Evolutionary conservation across 2,329 filamentous ascomycete species (phyloP), one percentile per base, ranked within the genome.

Genomic region (Aureobasidium leucospermi): DNA sequence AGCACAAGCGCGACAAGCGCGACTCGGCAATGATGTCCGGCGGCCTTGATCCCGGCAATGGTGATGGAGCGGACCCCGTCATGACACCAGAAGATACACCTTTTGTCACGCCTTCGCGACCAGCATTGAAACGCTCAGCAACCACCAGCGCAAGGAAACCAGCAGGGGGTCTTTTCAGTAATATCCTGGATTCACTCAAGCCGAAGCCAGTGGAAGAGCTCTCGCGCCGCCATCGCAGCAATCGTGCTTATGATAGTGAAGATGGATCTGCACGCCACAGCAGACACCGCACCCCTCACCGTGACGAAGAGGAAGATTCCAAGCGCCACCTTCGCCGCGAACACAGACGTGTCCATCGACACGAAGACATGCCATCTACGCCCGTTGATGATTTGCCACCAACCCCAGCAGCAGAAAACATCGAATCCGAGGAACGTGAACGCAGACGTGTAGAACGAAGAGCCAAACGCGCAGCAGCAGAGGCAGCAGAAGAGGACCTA

Each of bases 121-220:
- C 80, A 56, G 73, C 80, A 38, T 66, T 85, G 48, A 84, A 81
- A 67, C 81, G 86, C 49, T 81, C 84, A 39, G 83, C 80, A 64
- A 86, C 86, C 4, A 86, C 86, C 4, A 81, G 75, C 58, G 78
- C 84, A 3, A 85, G 67, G 73, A 83, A 56, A 79, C 79, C 58
- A 74, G 76, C 59, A 28, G 80, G 82, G 8, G 43, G 55, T 23
- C 71, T 85, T 15, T 81, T 84, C 74, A 80, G 81, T n/a, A 81
- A 81, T n/a, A 77, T 68, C 62, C 74, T 80, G 53, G 78, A 77
- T 63, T 77, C 57, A 8, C 67, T 73, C 61, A 60, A 70, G 67
- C 61, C 67, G 57, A 55, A 55, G 11, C 51, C 38, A 19, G n/a
- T 34, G 19, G 51, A 55, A 11, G 51, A 55, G 3, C n/a, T 55